Percentiles rank a stretch among this genome's conserved stretches.
These are phyloP conservation scores for Diaporthe caulivora DNA, from an alignment of 2,329 filamentous ascomycete species.

Conservation along the genomic window DNA sequence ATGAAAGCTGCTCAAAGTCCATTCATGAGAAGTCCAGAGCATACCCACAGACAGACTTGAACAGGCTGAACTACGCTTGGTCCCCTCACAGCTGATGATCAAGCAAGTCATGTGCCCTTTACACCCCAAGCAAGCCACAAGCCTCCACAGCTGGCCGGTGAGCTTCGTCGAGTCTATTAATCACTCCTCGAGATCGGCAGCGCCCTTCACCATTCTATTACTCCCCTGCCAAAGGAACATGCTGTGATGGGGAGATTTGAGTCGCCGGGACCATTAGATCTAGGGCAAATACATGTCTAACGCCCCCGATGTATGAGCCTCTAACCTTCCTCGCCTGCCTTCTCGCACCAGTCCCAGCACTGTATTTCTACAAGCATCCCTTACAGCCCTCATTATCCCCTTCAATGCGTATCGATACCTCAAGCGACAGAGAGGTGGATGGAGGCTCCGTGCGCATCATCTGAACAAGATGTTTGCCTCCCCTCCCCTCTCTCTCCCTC, in stretches of 20 bases:
- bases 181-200: neutral
- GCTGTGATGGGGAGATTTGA: constrained; percentile 6
- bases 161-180: neutral
- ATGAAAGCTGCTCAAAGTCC: neutral
- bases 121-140: neutral
- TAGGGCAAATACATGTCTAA: neutral
- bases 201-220: neutral
- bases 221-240: neutral
- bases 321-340: neutral
- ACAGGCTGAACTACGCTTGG: constrained; percentile 15
- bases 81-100: neutral
- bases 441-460: constrained; percentile 13
- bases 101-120: constrained; percentile 9
- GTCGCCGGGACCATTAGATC: neutral
- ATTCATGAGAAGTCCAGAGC: neutral
- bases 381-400: neutral
- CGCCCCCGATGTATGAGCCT: too few species aligned
- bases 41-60: neutral
- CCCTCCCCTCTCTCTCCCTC: constrained; percentile 1
- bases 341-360: neutral
- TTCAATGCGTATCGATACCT: constrained; percentile 25
- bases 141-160: neutral
- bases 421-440: neutral
- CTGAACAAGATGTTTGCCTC: constrained; percentile 5
- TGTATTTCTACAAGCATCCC: neutral